phyloP scores from a whole-genome alignment of 495 filamentous ascomycete species.

The Neurospora sp. region DNA sequence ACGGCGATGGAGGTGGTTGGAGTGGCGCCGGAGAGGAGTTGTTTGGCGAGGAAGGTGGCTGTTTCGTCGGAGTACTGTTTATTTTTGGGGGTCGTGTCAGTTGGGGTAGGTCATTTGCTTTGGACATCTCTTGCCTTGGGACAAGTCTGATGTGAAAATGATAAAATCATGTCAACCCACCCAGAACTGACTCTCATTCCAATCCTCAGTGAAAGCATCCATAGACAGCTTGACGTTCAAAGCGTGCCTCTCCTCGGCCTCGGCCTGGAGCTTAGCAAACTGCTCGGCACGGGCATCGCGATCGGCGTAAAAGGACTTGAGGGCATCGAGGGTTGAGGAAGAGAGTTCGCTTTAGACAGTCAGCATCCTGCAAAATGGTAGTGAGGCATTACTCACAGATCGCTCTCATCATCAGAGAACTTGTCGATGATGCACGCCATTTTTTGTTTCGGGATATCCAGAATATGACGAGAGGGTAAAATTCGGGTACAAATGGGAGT shows the following conservation, averaged over 20 bases:
- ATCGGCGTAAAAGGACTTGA: conserved; percentile 60
- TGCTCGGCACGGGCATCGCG: conserved; percentile 49
- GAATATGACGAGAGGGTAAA: neutral
- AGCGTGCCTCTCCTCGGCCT: conserved; percentile 33
- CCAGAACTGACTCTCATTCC: conserved; percentile 77
- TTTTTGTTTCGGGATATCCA: no score
- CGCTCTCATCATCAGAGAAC: neutral
- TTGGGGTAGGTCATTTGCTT: no score
- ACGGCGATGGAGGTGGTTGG: conserved; percentile 48
- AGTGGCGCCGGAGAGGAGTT: conserved; percentile 48
- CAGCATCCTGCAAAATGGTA: neutral
- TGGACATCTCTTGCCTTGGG: no score
- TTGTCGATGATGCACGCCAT: neutral
- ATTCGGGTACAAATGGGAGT: neutral
- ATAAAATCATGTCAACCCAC: no score
- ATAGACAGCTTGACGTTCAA: conserved; percentile 42
- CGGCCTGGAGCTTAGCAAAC: conserved; percentile 50
- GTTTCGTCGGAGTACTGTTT: conserved; percentile 60
- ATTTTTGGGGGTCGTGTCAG: neutral
- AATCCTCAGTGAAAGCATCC: conserved; percentile 67
- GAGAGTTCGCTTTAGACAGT: conserved; percentile 42
- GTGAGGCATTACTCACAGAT: conserved; percentile 23
- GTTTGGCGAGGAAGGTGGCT: conserved; percentile 47
- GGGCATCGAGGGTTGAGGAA: conserved; percentile 46
- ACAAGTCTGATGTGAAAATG: no score